Evolutionary conservation across 768 basidiomycete species (phyloP), one percentile per base, ranked within the genome.

Genomic region (Collybia mongolica): DNA sequence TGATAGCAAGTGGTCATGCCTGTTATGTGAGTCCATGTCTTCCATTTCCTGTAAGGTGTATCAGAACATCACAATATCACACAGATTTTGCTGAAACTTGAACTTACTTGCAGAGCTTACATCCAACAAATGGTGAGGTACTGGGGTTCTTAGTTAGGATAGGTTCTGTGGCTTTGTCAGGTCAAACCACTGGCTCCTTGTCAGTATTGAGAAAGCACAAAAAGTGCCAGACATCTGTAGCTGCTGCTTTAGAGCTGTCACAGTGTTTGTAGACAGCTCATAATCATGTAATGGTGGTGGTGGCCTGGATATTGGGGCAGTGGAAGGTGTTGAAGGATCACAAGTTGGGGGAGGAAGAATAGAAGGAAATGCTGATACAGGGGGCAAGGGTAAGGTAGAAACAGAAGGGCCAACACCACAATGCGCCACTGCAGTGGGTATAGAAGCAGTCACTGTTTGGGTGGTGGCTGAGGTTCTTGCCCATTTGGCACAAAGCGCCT

Each of bases 51-150:
- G 40, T 6, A 14, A 32, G 45, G 2, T 19, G 7, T 26, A 4
- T 20, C 43, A 6, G 6, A 2, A 39, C 7, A 38, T 32, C 24
- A 42, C 20, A 43, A 17, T 20, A 36, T 38, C 17, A 38, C 3
- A 41, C 48, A 23, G 20, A 15, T 6, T 39, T 15, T 6, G 24
- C 9, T 15, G 39, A 29, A 5, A 15, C 35, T 9, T 18, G 9
- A 28, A 49, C 44, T 11, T 55, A 46, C 49, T 24, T 40, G 45
- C 53, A 59, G 14, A 48, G 46, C 7, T 46, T 44, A 39, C 53
- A 51, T 24, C 36, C 52, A 5, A 58, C 23, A 26, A 39, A 52
- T 28, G 47, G 3, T 7, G 24, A 44, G 18, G 37, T 48, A 6
- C 54, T 48, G 1, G 48, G 48, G 28, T 42, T 46, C 5, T 20